Conservation (phyloP, 306 rosid genomes). For the Begonia loranthoides region DNA sequence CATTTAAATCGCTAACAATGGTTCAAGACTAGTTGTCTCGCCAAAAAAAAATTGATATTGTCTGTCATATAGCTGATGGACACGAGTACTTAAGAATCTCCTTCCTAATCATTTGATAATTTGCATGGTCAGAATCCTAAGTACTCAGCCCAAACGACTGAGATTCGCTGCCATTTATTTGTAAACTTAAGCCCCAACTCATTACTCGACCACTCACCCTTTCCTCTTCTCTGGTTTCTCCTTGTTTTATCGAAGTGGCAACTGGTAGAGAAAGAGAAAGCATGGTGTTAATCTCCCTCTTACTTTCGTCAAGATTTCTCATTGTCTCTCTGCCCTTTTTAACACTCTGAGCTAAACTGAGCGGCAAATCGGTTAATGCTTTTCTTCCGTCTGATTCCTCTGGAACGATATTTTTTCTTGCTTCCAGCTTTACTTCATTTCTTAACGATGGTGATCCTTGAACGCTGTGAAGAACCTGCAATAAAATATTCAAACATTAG, state of each 20-base stretch:
- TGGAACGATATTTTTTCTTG: conserved; percentile 1
- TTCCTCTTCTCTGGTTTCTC: too few species aligned
- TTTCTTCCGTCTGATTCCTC: conserved; percentile 22
- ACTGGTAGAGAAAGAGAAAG: conserved; percentile 46
- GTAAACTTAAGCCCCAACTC: too few species aligned
- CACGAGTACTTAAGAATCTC: too few species aligned
- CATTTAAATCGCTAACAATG: too few species aligned
- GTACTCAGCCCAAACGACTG: too few species aligned
- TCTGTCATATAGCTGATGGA: too few species aligned
- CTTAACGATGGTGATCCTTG: conserved; percentile 8
- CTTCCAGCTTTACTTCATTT: conserved; percentile 8
- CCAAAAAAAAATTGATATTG: too few species aligned
- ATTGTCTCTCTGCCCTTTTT: conserved; percentile 1
- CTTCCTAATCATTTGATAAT: too few species aligned
- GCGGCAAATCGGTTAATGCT: conserved; percentile 19
- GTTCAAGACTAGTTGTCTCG: too few species aligned
- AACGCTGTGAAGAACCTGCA: conserved; percentile 10
- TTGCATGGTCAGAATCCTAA: too few species aligned
- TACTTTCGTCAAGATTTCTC: conserved; percentile 8
- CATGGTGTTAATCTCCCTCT: conserved; percentile 17
- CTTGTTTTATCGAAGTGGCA: conserved; percentile 14
- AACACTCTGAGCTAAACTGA: conserved; percentile 28
- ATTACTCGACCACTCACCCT: too few species aligned
- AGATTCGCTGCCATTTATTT: too few species aligned
- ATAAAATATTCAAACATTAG: neutral